Evolutionary conservation across 208 protist species (phyloP).

Genomic region (Trypanosoma conorhini): DNA sequence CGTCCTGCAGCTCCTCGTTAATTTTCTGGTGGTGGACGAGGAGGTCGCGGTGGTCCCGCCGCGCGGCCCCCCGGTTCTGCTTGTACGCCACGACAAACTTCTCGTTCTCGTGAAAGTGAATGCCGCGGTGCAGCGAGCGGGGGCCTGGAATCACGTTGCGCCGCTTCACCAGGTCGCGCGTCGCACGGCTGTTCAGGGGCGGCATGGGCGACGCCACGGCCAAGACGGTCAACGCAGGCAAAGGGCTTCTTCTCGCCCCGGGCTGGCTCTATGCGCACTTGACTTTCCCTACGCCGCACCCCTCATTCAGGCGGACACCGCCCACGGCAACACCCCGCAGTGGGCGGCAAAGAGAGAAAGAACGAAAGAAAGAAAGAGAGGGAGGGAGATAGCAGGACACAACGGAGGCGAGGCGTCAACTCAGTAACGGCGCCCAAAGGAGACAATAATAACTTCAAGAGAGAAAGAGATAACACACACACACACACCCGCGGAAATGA

Average conservation of each 20-base stretch:
- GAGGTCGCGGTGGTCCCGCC: conserved; percentile 67
- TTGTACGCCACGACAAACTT: conserved; percentile 44
- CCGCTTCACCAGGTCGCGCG: conserved; percentile 63
- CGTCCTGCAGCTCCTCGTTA: conserved; percentile 75
- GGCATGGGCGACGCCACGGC: conserved; percentile 50
- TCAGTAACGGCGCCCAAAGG: too few relatives aligned
- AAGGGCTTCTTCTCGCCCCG: too few relatives aligned
- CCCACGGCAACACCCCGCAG: too few relatives aligned
- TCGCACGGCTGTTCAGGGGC: conserved; percentile 70
- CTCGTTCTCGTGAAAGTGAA: conserved; percentile 74
- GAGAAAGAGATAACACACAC: too few relatives aligned
- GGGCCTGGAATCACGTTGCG: conserved; percentile 65
- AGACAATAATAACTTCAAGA: too few relatives aligned
- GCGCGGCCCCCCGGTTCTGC: conserved; percentile 34
- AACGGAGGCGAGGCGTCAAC: background rate
- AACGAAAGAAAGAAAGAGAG: conserved; percentile 15
- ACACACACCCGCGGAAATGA: too few relatives aligned
- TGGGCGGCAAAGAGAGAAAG: background rate
- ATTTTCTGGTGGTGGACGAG: conserved; percentile 90
- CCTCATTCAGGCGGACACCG: too few relatives aligned
- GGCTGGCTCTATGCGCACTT: too few relatives aligned
- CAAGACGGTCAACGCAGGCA: too few relatives aligned
- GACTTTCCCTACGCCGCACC: too few relatives aligned
- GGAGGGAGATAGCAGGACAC: background rate
- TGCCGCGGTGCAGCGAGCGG: conserved; percentile 78